A percentile compares a stretch with the other conserved stretches of the same genome.
These are phyloP conservation scores for Penicillium nordicum DNA, from an alignment of 2,329 filamentous ascomycete genomes.

Conservation along the genomic window DNA sequence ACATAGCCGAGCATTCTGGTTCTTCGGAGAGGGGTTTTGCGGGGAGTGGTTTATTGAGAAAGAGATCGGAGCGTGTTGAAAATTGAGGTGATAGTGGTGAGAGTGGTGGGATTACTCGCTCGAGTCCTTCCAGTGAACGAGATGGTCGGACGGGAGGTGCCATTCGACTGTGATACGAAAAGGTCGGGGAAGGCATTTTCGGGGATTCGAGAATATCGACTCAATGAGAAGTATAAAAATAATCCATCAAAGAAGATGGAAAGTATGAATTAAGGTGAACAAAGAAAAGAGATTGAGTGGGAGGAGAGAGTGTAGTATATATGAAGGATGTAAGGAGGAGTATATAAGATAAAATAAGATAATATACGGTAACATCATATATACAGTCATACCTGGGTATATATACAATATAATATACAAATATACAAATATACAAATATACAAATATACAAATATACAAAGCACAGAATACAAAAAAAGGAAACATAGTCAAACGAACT, in stretches of 20 bases:
- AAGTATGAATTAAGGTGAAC: neutral
- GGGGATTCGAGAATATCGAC: neutral
- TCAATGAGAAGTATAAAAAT: neutral
- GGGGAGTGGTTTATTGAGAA: conserved; percentile 33
- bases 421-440: too few relatives aligned
- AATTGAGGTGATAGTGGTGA: conserved; percentile 1
- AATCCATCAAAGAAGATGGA: neutral
- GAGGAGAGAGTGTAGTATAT: neutral
- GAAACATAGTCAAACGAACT: conserved; percentile 9
- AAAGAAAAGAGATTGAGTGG: neutral
- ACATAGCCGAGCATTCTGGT: conserved; percentile 21
- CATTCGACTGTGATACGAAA: conserved; percentile 17
- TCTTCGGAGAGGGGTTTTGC: conserved; percentile 25
- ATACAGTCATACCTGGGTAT: too few relatives aligned
- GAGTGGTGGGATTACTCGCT: conserved; percentile 34
- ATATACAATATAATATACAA: too few relatives aligned
- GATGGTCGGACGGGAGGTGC: conserved; percentile 35
- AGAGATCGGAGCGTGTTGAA: conserved; percentile 15
- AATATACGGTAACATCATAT: neutral
- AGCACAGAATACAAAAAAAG: neutral
- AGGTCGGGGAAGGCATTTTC: conserved; percentile 25
- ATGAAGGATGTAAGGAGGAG: neutral
- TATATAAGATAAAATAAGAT: neutral
- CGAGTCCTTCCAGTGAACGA: conserved; percentile 37
- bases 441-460: too few relatives aligned